Conservation (phyloP, 352 stramenopile genomes). For the Saprolegnia parasitica region DNA sequence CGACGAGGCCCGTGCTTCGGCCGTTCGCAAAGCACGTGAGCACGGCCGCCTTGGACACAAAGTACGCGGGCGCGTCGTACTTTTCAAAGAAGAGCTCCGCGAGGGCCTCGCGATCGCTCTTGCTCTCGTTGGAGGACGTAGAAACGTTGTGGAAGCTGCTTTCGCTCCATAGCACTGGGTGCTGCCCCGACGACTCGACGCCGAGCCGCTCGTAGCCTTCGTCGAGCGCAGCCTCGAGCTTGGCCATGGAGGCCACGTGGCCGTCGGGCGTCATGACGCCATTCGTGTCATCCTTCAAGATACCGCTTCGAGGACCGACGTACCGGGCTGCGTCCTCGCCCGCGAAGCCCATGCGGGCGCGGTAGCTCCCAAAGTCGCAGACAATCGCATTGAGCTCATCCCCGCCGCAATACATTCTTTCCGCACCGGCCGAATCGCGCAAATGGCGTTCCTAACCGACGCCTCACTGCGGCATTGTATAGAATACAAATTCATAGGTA, state of each 20-base stretch:
- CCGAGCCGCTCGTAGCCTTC: neutral
- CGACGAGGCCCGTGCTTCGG: conserved; percentile 68
- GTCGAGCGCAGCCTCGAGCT: conserved; percentile 31
- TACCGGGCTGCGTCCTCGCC: conserved; percentile 81
- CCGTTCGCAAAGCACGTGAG: conserved; percentile 80
- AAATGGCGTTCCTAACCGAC: neutral
- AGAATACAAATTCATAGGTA: neutral
- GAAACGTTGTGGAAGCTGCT: conserved; percentile 31
- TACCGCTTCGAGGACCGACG: conserved; percentile 28
- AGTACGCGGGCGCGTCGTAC: conserved; percentile 61
- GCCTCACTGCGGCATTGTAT: neutral
- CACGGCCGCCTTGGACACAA: conserved; percentile 77
- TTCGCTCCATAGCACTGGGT: conserved; percentile 20
- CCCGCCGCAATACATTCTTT: conserved; percentile 29
- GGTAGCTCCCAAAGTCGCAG: conserved; percentile 69
- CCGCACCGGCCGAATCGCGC: neutral
- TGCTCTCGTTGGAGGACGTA: neutral
- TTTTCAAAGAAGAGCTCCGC: conserved; percentile 84
- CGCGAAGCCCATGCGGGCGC: conserved; percentile 80
- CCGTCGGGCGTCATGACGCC: conserved; percentile 25
- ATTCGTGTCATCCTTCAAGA: conserved; percentile 29
- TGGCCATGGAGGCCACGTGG: conserved; percentile 47
- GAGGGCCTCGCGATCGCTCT: conserved; percentile 50
- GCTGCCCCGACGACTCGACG: conserved; percentile 10
- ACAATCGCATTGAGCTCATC: conserved; percentile 73